Evolutionary conservation across 73 alveolate species (phyloP), one percentile per base, ranked within the genome.

Genomic region (Paramecium pentaurelia): DNA sequence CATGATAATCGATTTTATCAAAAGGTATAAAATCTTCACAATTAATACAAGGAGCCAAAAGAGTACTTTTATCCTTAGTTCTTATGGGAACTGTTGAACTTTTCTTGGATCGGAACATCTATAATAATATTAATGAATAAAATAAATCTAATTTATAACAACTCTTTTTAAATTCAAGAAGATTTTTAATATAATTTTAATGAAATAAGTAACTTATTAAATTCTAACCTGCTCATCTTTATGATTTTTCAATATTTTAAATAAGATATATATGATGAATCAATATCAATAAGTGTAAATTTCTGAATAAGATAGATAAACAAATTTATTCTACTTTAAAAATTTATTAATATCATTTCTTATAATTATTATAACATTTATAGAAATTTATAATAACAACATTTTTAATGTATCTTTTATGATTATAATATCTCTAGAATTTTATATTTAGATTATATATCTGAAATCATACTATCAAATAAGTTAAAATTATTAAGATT

Each of bases 41-140:
- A 49, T 80, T 80, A 7, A 80, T 47, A 80, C 91, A 80, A 3
- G 91, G 91, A 44, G 58, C 91, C 20, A 80, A 47, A 36, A 80
- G 11, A 1, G 91, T 12, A 45, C 64, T 32, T 27, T 80, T 80
- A 4, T 80, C 49, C 7, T 42, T 49, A 5, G 91, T 47, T 44
- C 75, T 80, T 0, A 25, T 25, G 1, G 91, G 91, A 47, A 80
- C 91, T 11, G 91, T 80, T 42, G 42, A 45, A 36, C 77, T 45
- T 49, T 80, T 80, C 32, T 64, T 32, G 22, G 84, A 64, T 64
- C 84, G 20, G 28, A 64, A 64, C 84, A 64, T 64, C 28, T 8
- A 8, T 28, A 64, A 54, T 54, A 54, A n/a, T 16, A 54, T 40
- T 40, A 40, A 38, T 40, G 49, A 40, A 40, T 40, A 40, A 40